Percentiles rank a stretch among this genome's conserved stretches.
Evolutionary conservation across 2,329 filamentous ascomycete species (phyloP).

Genomic region (Sordariomycetes sp.): DNA sequence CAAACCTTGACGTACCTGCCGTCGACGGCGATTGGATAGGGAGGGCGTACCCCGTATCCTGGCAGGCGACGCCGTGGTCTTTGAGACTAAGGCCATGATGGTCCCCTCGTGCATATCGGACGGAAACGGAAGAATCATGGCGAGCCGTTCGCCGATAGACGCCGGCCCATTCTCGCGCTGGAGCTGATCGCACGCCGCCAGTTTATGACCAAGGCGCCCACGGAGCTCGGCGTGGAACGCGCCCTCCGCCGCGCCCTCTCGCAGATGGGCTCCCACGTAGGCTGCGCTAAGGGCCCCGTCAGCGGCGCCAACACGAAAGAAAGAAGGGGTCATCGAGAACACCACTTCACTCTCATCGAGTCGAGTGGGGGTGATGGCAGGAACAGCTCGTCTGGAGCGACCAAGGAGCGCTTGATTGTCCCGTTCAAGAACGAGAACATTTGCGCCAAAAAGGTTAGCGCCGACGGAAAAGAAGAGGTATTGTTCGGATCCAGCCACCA

Average conservation of each 20-base stretch:
- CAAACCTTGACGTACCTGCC: constrained; percentile 34
- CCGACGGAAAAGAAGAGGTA: constrained; percentile 7
- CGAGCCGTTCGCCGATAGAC: neutral
- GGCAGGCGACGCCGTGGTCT: constrained; percentile 42
- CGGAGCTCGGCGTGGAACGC: constrained; percentile 31
- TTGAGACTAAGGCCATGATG: constrained; percentile 30
- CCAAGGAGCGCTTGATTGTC: constrained; percentile 37
- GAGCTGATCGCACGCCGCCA: neutral
- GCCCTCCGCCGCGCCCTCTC: constrained; percentile 35
- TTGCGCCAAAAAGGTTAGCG: constrained; percentile 31
- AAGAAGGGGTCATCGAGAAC: constrained; percentile 36
- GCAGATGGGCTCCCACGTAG: constrained; percentile 40
- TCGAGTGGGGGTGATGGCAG: constrained; percentile 44
- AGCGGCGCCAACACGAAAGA: constrained; percentile 32
- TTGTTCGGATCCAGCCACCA: too few species aligned
- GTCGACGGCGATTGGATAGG: constrained; percentile 46
- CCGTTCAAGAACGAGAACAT: constrained; percentile 68
- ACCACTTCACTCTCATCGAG: constrained; percentile 40
- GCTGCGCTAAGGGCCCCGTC: constrained; percentile 32
- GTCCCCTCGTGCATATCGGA: constrained; percentile 33
- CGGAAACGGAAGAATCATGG: constrained; percentile 34
- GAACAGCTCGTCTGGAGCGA: constrained; percentile 37
- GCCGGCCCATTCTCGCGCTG: neutral
- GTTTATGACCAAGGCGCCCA: constrained; percentile 31
- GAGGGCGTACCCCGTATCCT: constrained; percentile 37